Conservation (phyloP, 192 early-diverging fungal genomes). For the Piromyces finnis region DNA sequence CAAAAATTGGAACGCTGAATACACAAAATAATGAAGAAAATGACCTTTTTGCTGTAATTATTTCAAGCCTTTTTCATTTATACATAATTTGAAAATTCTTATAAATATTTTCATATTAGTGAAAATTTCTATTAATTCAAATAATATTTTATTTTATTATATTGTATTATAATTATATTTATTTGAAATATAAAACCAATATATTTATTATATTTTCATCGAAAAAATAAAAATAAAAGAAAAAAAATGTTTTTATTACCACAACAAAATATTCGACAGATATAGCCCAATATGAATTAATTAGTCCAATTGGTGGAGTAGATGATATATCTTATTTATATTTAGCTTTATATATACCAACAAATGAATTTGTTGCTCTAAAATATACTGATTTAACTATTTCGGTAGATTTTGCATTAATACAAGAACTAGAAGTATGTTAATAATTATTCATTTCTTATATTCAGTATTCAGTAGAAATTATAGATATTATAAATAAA, state of each 20-base stretch:
- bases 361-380: constrained; percentile 22
- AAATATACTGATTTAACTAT: constrained; percentile 37
- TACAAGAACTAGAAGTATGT: constrained; percentile 28
- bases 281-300: background rate
- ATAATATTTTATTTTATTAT: no score
- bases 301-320: constrained; percentile 14
- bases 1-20: background rate
- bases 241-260: background rate
- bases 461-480: no score
- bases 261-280: background rate
- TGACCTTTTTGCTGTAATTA: no score
- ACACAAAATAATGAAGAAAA: background rate
- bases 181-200: no score
- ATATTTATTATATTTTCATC: no score
- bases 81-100: no score
- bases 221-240: background rate
- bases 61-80: no score
- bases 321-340: constrained; percentile 41
- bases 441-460: background rate
- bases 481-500: no score
- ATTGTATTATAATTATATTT: no score
- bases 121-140: no score
- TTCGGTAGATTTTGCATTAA: constrained; percentile 29
- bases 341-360: constrained; percentile 25
- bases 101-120: no score